These are phyloP conservation scores for Entomophthora muscae DNA, from an alignment of 371 early-diverging fungal genomes.

Conservation along the genomic window DNA sequence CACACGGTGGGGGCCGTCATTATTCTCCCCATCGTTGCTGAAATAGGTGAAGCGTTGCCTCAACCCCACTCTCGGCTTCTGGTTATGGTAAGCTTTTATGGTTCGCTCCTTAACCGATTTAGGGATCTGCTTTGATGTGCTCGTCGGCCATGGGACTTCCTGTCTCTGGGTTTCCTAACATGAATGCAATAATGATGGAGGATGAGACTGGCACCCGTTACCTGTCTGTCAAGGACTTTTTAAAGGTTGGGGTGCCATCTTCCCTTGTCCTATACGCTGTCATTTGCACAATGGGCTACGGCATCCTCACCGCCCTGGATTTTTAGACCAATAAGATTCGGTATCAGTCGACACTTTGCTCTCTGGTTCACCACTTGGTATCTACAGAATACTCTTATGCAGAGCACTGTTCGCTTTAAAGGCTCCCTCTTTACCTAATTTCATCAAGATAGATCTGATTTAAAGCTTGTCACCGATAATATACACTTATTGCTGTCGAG, in stretches of 20 bases:
- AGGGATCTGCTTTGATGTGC: conserved; percentile 57
- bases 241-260: conserved; percentile 60
- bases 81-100: conserved; percentile 60
- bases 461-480: no score
- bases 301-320: conserved; percentile 37
- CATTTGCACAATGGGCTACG: conserved; percentile 63
- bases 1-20: conserved; percentile 88
- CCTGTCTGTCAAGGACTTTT: conserved; percentile 62
- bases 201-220: conserved; percentile 79
- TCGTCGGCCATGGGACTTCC: conserved; percentile 87
- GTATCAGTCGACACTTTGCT: no score
- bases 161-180: conserved; percentile 89
- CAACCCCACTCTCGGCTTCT: conserved; percentile 75
- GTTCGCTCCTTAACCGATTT: conserved; percentile 15
- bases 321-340: no score
- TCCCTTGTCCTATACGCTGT: conserved; percentile 46
- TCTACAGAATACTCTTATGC: no score
- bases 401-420: no score
- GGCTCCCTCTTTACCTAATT: no score
- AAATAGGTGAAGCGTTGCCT: conserved; percentile 47
- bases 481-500: no score
- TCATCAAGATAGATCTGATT: no score
- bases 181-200: conserved; percentile 91
- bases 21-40: conserved; percentile 57
- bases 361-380: no score